A percentile compares a stretch with the other conserved stretches of the same genome.
Evolutionary conservation across 768 basidiomycete genomes (phyloP).

Genomic region (Boletus pseudopeckii): DNA sequence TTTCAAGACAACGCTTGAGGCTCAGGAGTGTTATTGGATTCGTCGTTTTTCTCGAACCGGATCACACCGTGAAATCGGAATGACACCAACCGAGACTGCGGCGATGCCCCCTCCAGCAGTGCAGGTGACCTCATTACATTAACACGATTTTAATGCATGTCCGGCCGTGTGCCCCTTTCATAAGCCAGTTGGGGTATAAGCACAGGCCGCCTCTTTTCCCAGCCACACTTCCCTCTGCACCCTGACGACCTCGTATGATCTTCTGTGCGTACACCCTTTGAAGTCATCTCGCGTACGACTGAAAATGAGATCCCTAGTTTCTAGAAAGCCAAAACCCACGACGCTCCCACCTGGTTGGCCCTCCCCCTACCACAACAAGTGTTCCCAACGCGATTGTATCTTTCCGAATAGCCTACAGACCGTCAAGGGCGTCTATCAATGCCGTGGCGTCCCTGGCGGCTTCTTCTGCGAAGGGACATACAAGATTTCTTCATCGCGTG

Average conservation of each 20-base stretch:
- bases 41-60: slow-evolving; percentile 9
- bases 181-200: slow-evolving; percentile 24
- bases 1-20: slow-evolving; percentile 2
- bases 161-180: slow-evolving; percentile 23
- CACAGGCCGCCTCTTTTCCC: neutral
- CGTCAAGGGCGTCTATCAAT: slow-evolving; percentile 31
- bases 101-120: slow-evolving; percentile 17
- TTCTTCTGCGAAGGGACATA: slow-evolving; percentile 36
- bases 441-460: slow-evolving; percentile 33
- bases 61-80: neutral
- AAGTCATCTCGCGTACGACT: neutral
- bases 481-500: slow-evolving; percentile 32
- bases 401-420: slow-evolving; percentile 31
- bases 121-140: slow-evolving; percentile 27
- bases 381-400: slow-evolving; percentile 32
- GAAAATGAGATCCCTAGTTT: slow-evolving; percentile 17
- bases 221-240: slow-evolving; percentile 1
- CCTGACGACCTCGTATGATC: slow-evolving; percentile 23
- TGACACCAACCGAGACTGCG: slow-evolving; percentile 18
- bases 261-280: slow-evolving; percentile 22
- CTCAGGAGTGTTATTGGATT: neutral
- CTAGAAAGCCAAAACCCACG: slow-evolving; percentile 27
- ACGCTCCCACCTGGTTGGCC: slow-evolving; percentile 34
- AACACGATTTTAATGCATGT: slow-evolving; percentile 35
- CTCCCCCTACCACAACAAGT: slow-evolving; percentile 37